These are phyloP conservation scores for Saccharum officinarum DNA, from an alignment of 176 grass and related monocot species.

Conservation along the genomic window DNA sequence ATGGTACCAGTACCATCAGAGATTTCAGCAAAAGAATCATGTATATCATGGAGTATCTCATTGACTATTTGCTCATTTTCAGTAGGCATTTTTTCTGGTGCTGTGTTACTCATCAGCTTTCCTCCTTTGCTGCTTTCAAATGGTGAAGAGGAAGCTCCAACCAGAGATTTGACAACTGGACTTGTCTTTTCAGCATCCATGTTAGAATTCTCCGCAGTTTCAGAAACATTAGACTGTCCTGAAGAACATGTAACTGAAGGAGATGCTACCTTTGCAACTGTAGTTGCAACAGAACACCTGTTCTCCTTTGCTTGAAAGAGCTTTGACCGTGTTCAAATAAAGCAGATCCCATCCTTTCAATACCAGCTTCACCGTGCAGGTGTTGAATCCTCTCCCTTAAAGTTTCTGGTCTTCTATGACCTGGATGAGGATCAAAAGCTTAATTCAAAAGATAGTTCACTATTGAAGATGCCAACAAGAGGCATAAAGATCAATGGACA, in stretches of 20 bases:
- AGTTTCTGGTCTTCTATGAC: constrained; percentile 76
- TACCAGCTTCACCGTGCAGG: constrained; percentile 65
- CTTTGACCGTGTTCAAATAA: constrained; percentile 65
- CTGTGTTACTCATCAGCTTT: too few relatives aligned
- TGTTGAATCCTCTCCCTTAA: constrained; percentile 64
- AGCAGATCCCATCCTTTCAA: constrained; percentile 75
- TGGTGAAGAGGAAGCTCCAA: too few relatives aligned
- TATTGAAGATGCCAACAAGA: constrained; percentile 25
- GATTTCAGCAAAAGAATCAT: constrained; percentile 50
- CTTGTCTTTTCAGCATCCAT: too few relatives aligned
- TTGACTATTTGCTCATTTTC: constrained; percentile 91
- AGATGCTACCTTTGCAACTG: constrained; percentile 41
- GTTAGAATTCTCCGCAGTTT: constrained; percentile 17
- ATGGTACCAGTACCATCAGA: constrained; percentile 37
- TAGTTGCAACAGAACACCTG: constrained; percentile 11
- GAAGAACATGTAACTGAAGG: constrained; percentile 26
- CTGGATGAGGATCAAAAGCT: constrained; percentile 21
- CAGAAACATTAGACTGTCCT: constrained; percentile 33
- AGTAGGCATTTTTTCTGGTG: neutral
- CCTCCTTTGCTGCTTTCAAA: too few relatives aligned
- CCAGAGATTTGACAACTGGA: too few relatives aligned
- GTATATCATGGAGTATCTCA: constrained; percentile 71
- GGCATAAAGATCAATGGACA: neutral
- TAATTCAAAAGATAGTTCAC: constrained; percentile 24
- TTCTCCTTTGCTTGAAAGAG: constrained; percentile 64